These are phyloP conservation scores for Filobasidium wieringae DNA, from an alignment of 768 basidiomycete genomes.

Conservation along the genomic window DNA sequence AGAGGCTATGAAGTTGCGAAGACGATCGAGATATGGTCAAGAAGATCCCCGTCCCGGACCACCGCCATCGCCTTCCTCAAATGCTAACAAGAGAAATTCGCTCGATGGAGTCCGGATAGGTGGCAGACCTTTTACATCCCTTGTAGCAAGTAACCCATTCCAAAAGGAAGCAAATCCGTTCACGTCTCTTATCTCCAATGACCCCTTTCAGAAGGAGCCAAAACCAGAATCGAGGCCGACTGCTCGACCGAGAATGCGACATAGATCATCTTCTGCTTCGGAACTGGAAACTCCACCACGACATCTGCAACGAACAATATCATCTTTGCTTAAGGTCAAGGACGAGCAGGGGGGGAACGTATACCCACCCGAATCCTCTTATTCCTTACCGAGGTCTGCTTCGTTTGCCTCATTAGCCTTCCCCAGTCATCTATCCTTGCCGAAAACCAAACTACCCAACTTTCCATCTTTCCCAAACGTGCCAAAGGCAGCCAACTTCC, in stretches of 20 bases:
- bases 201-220: background rate
- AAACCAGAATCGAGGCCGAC: background rate
- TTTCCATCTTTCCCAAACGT: conserved; percentile 5
- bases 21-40: background rate
- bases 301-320: conserved; percentile 11
- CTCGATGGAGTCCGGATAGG: conserved; percentile 1
- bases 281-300: conserved; percentile 1
- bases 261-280: conserved; percentile 5
- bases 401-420: conserved; percentile 6
- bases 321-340: background rate
- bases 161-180: background rate
- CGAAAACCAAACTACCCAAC: conserved; percentile 5
- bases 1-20: background rate
- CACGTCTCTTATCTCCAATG: background rate
- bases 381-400: conserved; percentile 1
- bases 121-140: conserved; percentile 7
- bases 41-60: background rate
- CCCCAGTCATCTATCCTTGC: background rate
- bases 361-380: background rate
- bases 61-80: background rate
- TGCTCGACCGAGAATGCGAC: conserved; percentile 1
- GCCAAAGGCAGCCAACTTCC: background rate
- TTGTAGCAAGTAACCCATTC: conserved; percentile 5
- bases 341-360: background rate
- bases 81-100: background rate